Percentiles rank a stretch among this genome's conserved stretches.
These are phyloP conservation scores for Metschnikowia kunwiensis DNA, from an alignment of 805 yeast species.

Conservation along the genomic window DNA sequence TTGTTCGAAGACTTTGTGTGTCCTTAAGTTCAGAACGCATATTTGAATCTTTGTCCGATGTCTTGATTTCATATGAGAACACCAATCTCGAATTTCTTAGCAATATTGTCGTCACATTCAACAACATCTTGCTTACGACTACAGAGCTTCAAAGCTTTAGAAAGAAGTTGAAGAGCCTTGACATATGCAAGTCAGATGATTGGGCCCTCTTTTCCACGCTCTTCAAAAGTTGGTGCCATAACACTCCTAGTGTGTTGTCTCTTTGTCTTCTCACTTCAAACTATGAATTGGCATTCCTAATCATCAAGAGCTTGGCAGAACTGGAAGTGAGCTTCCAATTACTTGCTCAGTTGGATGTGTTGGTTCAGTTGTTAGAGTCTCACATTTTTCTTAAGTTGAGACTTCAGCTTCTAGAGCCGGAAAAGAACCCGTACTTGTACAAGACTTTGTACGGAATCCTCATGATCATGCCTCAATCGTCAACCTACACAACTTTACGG, in stretches of 20 bases:
- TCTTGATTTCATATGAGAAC: conserved; percentile 51
- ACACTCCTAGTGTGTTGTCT: conserved; percentile 83
- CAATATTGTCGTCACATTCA: conserved; percentile 80
- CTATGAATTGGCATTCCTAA: conserved; percentile 82
- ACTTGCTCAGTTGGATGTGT: conserved; percentile 80
- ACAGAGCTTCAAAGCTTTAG: conserved; percentile 75
- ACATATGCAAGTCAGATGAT: conserved; percentile 52
- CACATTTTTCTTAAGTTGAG: conserved; percentile 88
- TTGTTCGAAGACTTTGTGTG: conserved; percentile 77
- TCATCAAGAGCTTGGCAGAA: conserved; percentile 75
- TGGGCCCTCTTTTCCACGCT: conserved; percentile 68
- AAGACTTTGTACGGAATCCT: conserved; percentile 87
- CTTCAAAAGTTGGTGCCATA: conserved; percentile 89
- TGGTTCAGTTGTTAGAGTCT: conserved; percentile 87
- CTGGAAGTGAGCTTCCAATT: conserved; percentile 76
- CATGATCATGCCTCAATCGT: conserved; percentile 92
- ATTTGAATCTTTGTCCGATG: conserved; percentile 74
- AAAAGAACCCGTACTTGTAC: conserved; percentile 72
- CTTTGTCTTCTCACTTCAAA: conserved; percentile 83
- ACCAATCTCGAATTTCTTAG: conserved; percentile 68
- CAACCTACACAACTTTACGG: conserved; percentile 79
- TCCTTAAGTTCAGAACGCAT: conserved; percentile 80
- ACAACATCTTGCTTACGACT: conserved; percentile 80
- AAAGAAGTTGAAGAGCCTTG: conserved; percentile 57
- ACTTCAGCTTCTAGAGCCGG: conserved; percentile 85